Percentiles rank a stretch among this genome's conserved stretches.
These are phyloP conservation scores for Solanum virginianum DNA, from an alignment of 257 asterid species.

Conservation along the genomic window DNA sequence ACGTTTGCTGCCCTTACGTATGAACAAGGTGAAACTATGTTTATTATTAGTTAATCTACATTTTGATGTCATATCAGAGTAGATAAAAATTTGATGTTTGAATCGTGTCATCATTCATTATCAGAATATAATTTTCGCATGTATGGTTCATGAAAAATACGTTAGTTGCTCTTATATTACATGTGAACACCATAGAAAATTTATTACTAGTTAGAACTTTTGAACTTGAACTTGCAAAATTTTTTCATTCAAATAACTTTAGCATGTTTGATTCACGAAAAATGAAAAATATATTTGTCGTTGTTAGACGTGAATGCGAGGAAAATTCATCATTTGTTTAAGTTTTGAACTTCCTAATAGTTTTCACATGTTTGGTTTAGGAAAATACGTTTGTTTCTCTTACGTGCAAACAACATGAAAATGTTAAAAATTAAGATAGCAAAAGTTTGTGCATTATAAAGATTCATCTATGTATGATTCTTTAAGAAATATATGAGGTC, in stretches of 20 bases:
- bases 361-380: background rate
- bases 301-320: background rate
- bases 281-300: background rate
- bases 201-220: background rate
- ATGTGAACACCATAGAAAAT: background rate
- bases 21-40: background rate
- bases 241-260: background rate
- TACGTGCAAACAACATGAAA: background rate
- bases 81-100: fast-evolving
- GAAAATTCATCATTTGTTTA: background rate
- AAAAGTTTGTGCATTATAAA: no score
- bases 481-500: no score
- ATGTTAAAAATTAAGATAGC: background rate
- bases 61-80: background rate
- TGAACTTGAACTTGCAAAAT: background rate
- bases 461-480: no score
- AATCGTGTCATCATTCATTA: background rate
- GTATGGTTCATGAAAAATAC: background rate
- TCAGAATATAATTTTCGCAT: background rate
- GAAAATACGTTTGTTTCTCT: background rate
- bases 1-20: background rate
- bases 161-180: background rate
- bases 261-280: background rate
- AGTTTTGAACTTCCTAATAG: background rate
- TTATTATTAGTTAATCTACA: background rate